Evolutionary conservation across 2,329 filamentous ascomycete genomes (phyloP).

Genomic region (Arachnomyces sp.): DNA sequence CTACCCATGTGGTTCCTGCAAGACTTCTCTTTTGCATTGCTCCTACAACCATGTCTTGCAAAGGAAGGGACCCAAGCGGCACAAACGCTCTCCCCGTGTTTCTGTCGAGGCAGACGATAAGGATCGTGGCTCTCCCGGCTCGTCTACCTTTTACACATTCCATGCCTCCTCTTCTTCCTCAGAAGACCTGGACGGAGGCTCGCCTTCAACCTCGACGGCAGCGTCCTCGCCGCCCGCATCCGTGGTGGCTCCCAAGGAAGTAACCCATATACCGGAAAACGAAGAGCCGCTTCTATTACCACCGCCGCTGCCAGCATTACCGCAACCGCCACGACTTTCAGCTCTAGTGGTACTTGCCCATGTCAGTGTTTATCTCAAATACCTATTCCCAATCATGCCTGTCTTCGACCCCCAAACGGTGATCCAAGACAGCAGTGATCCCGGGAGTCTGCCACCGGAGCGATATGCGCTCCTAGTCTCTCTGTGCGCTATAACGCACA

Average conservation of each 20-base stretch:
- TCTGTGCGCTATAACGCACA: constrained; percentile 36
- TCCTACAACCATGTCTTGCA: constrained; percentile 22
- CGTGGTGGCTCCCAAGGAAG: not conserved
- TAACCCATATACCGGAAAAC: not conserved
- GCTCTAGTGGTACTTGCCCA: constrained; percentile 29
- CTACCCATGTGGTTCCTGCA: constrained; percentile 34
- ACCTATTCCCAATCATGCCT: constrained; percentile 37
- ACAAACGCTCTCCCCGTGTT: not conserved
- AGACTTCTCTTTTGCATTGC: constrained; percentile 29
- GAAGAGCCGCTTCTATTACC: not conserved
- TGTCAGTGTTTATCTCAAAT: constrained; percentile 33
- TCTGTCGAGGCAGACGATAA: not conserved
- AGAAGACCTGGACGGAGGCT: too few relatives aligned
- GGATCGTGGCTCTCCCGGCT: too few relatives aligned
- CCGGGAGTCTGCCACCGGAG: constrained; percentile 42
- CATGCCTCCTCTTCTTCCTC: too few relatives aligned
- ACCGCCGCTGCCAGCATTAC: too few relatives aligned
- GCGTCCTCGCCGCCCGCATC: not conserved
- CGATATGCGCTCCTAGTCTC: constrained; percentile 35
- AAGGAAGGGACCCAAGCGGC: not conserved
- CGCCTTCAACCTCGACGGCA: too few relatives aligned
- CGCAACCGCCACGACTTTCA: constrained; percentile 20
- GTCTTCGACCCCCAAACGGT: constrained; percentile 30
- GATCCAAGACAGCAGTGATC: constrained; percentile 36
- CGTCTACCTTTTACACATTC: too few relatives aligned